Evolutionary conservation across 805 yeast genomes (phyloP), one percentile per base, ranked within the genome.

Genomic region (Kodamaea restingae): DNA sequence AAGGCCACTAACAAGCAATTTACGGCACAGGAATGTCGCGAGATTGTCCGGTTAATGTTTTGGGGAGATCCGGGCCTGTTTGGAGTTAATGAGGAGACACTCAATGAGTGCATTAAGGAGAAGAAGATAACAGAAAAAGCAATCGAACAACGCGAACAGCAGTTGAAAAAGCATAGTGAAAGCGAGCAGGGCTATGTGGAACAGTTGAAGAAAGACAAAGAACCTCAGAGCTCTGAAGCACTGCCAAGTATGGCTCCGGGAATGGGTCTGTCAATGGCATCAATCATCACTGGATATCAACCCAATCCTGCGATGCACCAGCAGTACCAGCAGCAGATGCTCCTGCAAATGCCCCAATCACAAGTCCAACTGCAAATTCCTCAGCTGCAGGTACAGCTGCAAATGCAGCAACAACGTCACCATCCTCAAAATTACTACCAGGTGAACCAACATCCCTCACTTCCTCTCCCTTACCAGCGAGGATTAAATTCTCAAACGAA

Each of bases 1-100:
- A 75, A 78, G 45, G 64, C 66, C 15, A 71, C 76, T 1, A 78
- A 78, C 14, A 76, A 75, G 47, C 50, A 58, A 34, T 75, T 76
- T 48, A 62, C 78, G 11, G 71, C 74, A 20, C 64, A 57, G 22
- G 81, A 78, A 45, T 72, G 84, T 43, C 73, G 81, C 37, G 78
- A 73, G 26, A 52, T 80, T 22, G 58, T 81, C 10, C 62, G 77
- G 35, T 62, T 65, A 39, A 51, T 81, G 48, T 80, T 83, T 48
- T 67, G 75, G 60, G 52, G 61, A 12, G 70, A 76, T 48, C 87
- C 88, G 0, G 67, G 51, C 3, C 53, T 63, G 10, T 82, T 84
- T 56, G 84, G 83, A 4, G 71, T 82, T 24, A 63, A 67, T 40
- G 76, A 71, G 30, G 72, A 61, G 4, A 64, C 73, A 14, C 43